phyloP scores from a whole-genome alignment of 495 filamentous ascomycete species.

The Hamigera avellanea region DNA sequence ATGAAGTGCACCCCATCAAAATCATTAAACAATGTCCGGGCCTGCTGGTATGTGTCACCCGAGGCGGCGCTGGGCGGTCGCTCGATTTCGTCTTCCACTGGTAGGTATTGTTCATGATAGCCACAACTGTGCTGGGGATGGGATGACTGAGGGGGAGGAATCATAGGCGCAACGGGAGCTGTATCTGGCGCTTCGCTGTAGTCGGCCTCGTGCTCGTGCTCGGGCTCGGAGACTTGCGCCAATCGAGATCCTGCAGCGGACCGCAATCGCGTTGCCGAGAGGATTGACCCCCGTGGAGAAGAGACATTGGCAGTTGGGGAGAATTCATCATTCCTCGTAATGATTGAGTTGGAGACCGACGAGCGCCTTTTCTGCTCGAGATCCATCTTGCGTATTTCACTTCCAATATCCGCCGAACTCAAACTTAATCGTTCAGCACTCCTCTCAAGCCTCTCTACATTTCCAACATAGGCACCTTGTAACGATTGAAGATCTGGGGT shows the following conservation, averaged over 20 bases:
- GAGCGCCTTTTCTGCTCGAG: constrained; percentile 57
- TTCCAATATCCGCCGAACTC: constrained; percentile 65
- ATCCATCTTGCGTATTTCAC: constrained; percentile 71
- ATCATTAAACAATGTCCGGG: constrained; percentile 63
- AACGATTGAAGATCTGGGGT: constrained; percentile 63
- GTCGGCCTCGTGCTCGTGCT: constrained; percentile 30
- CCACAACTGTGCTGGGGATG: constrained; percentile 11
- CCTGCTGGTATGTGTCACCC: constrained; percentile 57
- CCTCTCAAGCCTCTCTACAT: constrained; percentile 72
- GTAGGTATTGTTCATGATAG: constrained; percentile 12
- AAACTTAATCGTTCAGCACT: constrained; percentile 72
- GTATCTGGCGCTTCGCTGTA: neutral
- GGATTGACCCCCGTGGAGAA: constrained; percentile 53
- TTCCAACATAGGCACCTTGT: constrained; percentile 61
- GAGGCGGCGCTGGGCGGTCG: constrained; percentile 45
- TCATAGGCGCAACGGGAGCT: constrained; percentile 7
- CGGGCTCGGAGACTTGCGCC: constrained; percentile 39
- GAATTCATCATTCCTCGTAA: constrained; percentile 64
- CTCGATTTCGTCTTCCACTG: constrained; percentile 14
- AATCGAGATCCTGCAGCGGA: constrained; percentile 47
- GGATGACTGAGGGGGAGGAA: constrained; percentile 15
- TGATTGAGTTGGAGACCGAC: constrained; percentile 48
- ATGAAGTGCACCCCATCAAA: constrained; percentile 90
- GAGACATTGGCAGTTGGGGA: constrained; percentile 54
- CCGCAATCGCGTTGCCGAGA: constrained; percentile 42